Base-by-base conservation (phyloP, 768 basidiomycete species). In the Botryobasidium botryosum region DNA sequence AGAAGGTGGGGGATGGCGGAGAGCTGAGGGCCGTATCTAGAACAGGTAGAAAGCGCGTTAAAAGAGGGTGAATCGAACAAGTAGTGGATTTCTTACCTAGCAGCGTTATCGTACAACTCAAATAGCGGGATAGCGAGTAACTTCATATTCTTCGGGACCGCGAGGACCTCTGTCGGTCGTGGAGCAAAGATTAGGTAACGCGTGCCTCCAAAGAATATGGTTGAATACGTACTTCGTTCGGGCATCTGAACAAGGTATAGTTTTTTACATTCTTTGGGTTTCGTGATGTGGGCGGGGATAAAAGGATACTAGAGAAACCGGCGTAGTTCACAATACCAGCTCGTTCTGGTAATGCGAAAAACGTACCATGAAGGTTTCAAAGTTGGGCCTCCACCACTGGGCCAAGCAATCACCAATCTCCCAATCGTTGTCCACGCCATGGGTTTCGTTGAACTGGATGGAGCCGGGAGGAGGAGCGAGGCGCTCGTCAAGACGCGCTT, bases 81-180 rank as follows among this genome's bases (percentile, higher is more conserved):
- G 46, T 28, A 4, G 44, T 29, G 32, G 26, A 57, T 20, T 6
- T 47, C 65, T 40, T 59, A 80, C 69, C 91, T 69, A 0, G 92
- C 90, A 6, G 88, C 84, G 49, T 99, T 99, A 60, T 97, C 94
- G 57, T 97, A 99, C 12, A 97, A 67, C 62, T 99, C 94, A 56
- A 92, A 96, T 29, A 99, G 68, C 0, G 94, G 94, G 37, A 96
- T 87, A 15, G 91, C 92, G 33, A 92, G 75, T 6, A 99, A 74
- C 59, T 97, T 97, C 92, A 97, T 96, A 61, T 99, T 99, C 64
- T 85, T 86, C 0, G 94, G 94, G 3, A 99, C 91, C 0, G 90
- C 87, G 6, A 99, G 76, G 13, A 92, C 84, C 61, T 94, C 92
- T 96, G 61, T 42, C 25, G 24, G 8, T 33, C 8, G 8, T 33